Evolutionary conservation across 2,329 filamentous ascomycete genomes (phyloP).

Genomic region (Pyricularia pennisetigena): DNA sequence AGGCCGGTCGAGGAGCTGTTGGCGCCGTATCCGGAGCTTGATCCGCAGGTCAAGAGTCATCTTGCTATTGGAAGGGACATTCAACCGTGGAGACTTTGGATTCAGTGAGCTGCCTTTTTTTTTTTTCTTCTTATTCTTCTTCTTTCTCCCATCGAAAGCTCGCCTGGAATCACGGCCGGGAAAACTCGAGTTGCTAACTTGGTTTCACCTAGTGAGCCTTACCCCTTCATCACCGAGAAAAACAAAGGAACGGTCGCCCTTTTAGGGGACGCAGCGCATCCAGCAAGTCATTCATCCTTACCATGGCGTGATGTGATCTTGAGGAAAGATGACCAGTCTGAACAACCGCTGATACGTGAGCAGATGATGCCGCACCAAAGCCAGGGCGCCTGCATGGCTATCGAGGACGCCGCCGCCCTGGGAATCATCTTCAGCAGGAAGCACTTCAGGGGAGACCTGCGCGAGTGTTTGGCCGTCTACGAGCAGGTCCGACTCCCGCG

Average conservation of each 20-base stretch:
- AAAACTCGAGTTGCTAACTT: neutral
- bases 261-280: neutral
- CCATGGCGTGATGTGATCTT: no score
- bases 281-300: neutral
- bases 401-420: conserved; percentile 54
- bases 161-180: no score
- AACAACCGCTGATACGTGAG: neutral
- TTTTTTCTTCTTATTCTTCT: neutral
- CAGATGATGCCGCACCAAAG: conserved; percentile 40
- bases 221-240: neutral
- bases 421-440: conserved; percentile 47
- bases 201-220: neutral
- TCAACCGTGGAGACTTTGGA: neutral
- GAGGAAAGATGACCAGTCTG: neutral
- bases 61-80: neutral
- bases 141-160: no score
- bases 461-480: conserved; percentile 37
- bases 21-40: neutral
- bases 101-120: neutral
- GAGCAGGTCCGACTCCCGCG: conserved; percentile 42
- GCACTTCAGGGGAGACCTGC: conserved; percentile 36
- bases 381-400: conserved; percentile 60
- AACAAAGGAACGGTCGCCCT: neutral
- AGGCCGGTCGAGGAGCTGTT: neutral
- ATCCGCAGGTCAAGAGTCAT: neutral